Evolutionary conservation across 345 rosid genomes (phyloP).

Genomic region (Eucalyptus curtisii): DNA sequence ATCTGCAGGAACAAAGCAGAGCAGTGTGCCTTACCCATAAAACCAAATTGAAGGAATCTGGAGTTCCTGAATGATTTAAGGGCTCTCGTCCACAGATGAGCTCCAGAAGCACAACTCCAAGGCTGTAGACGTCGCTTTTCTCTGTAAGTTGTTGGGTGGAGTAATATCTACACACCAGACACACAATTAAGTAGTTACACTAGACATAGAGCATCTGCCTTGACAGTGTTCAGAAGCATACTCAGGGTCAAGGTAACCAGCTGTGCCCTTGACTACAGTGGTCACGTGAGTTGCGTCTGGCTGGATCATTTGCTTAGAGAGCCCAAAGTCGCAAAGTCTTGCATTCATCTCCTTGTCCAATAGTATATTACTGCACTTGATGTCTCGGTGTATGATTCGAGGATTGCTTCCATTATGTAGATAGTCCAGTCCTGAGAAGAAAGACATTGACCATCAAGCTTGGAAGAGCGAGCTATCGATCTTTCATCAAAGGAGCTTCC

Average conservation of each 20-base stretch:
- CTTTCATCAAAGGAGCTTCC: background rate
- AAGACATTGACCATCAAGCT: background rate
- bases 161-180: slow-evolving; percentile 40
- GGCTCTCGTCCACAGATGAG: slow-evolving; percentile 95
- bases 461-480: background rate
- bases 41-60: slow-evolving; percentile 90
- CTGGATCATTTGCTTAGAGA: slow-evolving; percentile 58
- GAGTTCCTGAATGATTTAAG: slow-evolving; percentile 61
- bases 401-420: slow-evolving; percentile 87
- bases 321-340: slow-evolving; percentile 69
- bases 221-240: slow-evolving; percentile 6
- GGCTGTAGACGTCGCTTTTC: slow-evolving; percentile 90
- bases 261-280: slow-evolving; percentile 87
- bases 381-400: slow-evolving; percentile 78
- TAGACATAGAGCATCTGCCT: background rate
- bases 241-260: slow-evolving; percentile 97
- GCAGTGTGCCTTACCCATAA: slow-evolving; percentile 44
- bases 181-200: background rate
- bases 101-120: slow-evolving; percentile 84
- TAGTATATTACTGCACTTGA: slow-evolving; percentile 80
- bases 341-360: slow-evolving; percentile 84
- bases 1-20: background rate
- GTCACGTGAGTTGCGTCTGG: slow-evolving; percentile 83
- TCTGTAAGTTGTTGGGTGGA: slow-evolving; percentile 86
- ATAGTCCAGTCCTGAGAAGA: slow-evolving; percentile 63